Base-by-base conservation (phyloP, 768 basidiomycete genomes). In the Artomyces pyxidatus region DNA sequence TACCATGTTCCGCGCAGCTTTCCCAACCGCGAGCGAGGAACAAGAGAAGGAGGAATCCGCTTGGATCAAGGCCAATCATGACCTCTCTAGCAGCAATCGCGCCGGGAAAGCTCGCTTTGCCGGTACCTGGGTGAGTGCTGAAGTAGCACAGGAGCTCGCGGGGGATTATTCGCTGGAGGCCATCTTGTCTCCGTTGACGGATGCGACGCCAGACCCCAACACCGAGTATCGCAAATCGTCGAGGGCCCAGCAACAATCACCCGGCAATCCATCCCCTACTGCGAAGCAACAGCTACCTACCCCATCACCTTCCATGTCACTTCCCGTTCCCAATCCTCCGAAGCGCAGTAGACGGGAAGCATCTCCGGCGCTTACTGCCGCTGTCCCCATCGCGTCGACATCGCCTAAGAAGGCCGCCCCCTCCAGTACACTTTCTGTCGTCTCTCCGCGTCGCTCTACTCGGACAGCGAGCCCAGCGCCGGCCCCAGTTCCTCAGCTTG, bases 1-100 rank as follows among this genome's bases (percentile, higher is more conserved):
- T 9, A 95, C 93, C 49, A 95, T 97, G 92, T 95, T 88, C 70
- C 88, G 92, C 50, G 92, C 92, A 7, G 91, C 91, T 0, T 97
- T 91, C 65, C 93, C 93, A 9, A 78, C 74, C 32, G 87, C 91
- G 3, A 69, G 71, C 37, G 88, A 92, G 1, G 69, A 74, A 42
- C 81, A 85, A 16, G 93, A 97, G 65, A 83, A 78, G 63, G 68
- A 67, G 11, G 93, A 96, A 65, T 73, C 86, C 37, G 74, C 78
- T 37, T 95, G 89, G 88, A 83, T 93, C 51, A 87, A 85, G 61
- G 80, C 83, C 17, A 76, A 69, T 58, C 88, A 77, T 66, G 88
- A 95, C 62, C 76, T 83, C 48, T 53, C 75, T 3, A 84, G 85
- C 19, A 85, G 88, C 60, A 95, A 95, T 63, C 63, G 59, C 49